A percentile compares a stretch with the other conserved stretches of the same genome.
Evolutionary conservation across 768 basidiomycete genomes (phyloP).

Genomic region (Auriscalpium orientale): DNA sequence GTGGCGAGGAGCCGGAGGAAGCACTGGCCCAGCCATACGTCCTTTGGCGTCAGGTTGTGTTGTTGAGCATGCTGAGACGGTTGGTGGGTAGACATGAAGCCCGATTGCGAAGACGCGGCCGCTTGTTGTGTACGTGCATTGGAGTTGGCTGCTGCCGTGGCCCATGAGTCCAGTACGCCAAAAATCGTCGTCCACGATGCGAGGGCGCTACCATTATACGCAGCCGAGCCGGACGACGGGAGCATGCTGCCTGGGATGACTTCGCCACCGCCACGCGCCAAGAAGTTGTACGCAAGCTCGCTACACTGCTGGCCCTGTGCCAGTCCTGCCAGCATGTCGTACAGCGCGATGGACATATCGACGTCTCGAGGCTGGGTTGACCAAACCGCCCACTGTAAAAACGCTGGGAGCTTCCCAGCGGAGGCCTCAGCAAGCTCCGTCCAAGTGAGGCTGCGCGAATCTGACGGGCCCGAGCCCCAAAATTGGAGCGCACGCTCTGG

Average conservation of each 20-base stretch:
- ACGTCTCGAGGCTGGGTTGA: constrained; percentile 69
- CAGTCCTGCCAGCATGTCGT: constrained; percentile 84
- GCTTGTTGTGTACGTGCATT: constrained; percentile 38
- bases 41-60: constrained; percentile 51
- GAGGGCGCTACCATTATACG: constrained; percentile 40
- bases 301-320: constrained; percentile 81
- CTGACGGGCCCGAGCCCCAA: constrained; percentile 57
- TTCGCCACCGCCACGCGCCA: constrained; percentile 69
- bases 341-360: constrained; percentile 70
- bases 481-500: constrained; percentile 76
- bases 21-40: constrained; percentile 70
- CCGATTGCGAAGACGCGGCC: constrained; percentile 17
- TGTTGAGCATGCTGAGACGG: constrained; percentile 34
- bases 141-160: constrained; percentile 34
- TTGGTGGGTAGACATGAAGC: constrained; percentile 27
- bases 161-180: constrained; percentile 68
- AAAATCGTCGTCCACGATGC: constrained; percentile 80
- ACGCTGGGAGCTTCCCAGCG: constrained; percentile 57
- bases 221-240: constrained; percentile 34
- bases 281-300: constrained; percentile 83
- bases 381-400: constrained; percentile 88
- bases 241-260: constrained; percentile 54
- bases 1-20: constrained; percentile 76
- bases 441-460: constrained; percentile 38
- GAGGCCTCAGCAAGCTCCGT: constrained; percentile 55